These are phyloP conservation scores for Fraxinus latifolia DNA, from an alignment of 305 asterid species.

Conservation along the genomic window DNA sequence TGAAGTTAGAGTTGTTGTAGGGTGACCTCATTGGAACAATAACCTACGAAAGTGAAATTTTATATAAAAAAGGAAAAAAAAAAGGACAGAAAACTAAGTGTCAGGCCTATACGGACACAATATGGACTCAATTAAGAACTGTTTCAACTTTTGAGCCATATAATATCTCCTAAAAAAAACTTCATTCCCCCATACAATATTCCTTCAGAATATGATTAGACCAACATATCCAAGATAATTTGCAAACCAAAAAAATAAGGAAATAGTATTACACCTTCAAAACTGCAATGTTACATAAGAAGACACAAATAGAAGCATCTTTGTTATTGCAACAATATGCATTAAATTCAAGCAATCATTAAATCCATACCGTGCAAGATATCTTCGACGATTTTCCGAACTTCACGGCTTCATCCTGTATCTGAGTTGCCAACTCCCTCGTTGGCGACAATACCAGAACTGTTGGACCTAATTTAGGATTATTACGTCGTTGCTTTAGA, in stretches of 20 bases:
- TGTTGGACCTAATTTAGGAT: constrained; percentile 84
- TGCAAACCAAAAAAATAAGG: constrained; percentile 10
- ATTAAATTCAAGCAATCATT: not conserved
- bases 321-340: not conserved
- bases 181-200: not conserved
- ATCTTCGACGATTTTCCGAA: constrained; percentile 83
- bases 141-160: not conserved
- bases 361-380: constrained; percentile 76
- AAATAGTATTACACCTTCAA: constrained; percentile 11
- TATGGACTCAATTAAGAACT: not conserved
- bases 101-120: not conserved
- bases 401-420: constrained; percentile 89
- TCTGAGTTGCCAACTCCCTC: constrained; percentile 96
- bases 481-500: constrained; percentile 56
- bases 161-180: not conserved
- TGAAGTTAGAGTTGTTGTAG: not conserved
- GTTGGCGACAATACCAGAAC: constrained; percentile 95
- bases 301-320: not conserved
- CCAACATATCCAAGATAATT: constrained; percentile 6
- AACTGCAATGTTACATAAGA: not conserved
- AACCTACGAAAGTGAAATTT: not conserved
- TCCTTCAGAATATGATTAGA: not conserved
- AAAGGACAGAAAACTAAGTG: not conserved
- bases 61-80: not conserved
- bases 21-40: not conserved